A percentile compares a stretch with the other conserved stretches of the same genome.
Conservation (phyloP, 345 rosid genomes). For the Geranium rotundifolium region DNA sequence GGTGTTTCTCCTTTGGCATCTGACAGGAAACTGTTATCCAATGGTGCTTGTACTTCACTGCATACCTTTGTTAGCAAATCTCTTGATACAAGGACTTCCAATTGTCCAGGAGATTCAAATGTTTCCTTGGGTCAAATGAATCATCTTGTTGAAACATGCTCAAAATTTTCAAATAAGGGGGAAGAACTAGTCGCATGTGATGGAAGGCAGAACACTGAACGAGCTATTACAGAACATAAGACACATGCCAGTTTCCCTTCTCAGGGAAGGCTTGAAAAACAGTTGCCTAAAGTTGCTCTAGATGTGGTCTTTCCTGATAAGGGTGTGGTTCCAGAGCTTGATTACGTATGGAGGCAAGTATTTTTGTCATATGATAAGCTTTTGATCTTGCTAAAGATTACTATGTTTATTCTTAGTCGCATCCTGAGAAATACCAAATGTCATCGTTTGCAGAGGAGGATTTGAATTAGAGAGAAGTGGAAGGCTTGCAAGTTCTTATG, state of each 20-base stretch:
- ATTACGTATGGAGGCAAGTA: conserved; percentile 39
- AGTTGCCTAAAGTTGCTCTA: neutral
- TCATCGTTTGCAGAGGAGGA: conserved; percentile 29
- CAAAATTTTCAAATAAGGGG: neutral
- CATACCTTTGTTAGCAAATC: neutral
- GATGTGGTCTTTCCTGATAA: neutral
- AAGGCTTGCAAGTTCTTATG: conserved; percentile 9
- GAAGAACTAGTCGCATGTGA: conserved; percentile 3
- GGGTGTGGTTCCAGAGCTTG: conserved; percentile 30
- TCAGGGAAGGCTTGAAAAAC: neutral
- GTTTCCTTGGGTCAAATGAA: neutral
- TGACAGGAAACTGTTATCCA: conserved; percentile 1
- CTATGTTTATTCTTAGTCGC: neutral
- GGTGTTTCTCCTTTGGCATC: neutral
- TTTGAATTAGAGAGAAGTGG: conserved; percentile 29
- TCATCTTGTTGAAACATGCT: neutral
- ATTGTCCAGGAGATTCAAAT: conserved; percentile 1
- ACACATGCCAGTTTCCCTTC: neutral
- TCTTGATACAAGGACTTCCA: conserved; percentile 1
- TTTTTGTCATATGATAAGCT: neutral
- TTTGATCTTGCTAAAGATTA: neutral
- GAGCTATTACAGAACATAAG: conserved; percentile 1
- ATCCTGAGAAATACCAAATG: neutral
- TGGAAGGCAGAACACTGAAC: conserved; percentile 7
- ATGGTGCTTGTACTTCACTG: neutral